Evolutionary conservation across 202 grass and related monocot genomes (phyloP).

Genomic region (Cymbopogon flexuosus): DNA sequence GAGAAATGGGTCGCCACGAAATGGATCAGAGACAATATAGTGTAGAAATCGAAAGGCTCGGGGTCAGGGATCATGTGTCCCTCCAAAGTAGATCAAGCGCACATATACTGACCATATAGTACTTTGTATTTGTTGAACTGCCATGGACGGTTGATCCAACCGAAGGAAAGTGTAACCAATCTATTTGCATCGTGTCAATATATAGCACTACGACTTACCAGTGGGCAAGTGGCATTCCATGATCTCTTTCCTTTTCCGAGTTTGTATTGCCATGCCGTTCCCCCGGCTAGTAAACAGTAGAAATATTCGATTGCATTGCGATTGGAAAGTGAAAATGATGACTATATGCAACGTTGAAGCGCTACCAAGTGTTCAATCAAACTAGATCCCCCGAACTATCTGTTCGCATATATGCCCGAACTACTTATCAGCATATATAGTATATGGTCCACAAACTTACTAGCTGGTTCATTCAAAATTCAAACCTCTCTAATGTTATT

Average conservation of each 20-base stretch:
- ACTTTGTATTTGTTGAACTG: conserved; percentile 35
- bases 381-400: too few species aligned
- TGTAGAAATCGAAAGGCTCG: conserved; percentile 18
- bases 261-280: neutral
- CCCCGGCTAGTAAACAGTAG: neutral
- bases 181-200: neutral
- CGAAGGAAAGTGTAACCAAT: neutral
- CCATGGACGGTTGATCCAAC: neutral
- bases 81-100: conserved; percentile 28
- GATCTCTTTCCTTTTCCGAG: neutral
- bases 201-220: neutral
- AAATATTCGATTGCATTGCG: neutral
- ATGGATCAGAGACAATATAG: conserved; percentile 71
- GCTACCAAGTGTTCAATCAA: neutral
- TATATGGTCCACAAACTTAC: neutral
- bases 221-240: neutral
- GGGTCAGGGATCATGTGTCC: neutral
- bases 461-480: neutral
- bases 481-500: neutral
- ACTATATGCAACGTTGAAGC: neutral
- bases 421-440: neutral
- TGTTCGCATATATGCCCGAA: too few species aligned
- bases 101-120: conserved; percentile 30
- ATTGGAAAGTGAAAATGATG: neutral
- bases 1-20: conserved; percentile 99